Evolutionary conservation across 768 basidiomycete species (phyloP).

Genomic region (Naganishia onofrii): DNA sequence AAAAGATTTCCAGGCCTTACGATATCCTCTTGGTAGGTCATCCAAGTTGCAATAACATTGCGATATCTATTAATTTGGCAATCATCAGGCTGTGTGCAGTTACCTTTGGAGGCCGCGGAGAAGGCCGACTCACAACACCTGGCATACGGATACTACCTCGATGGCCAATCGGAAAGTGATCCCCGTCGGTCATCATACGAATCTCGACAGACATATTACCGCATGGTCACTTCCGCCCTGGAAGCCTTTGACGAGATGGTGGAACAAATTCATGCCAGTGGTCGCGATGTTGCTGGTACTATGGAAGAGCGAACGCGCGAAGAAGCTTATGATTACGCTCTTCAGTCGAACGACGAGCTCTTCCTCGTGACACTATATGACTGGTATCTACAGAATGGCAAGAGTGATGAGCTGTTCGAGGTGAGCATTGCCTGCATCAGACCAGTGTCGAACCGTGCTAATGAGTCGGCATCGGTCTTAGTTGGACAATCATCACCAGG

Average conservation of each 20-base stretch:
- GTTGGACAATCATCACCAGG: conserved; percentile 65
- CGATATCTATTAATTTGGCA: neutral
- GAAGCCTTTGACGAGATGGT: conserved; percentile 66
- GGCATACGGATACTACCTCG: conserved; percentile 44
- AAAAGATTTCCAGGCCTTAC: conserved; percentile 81
- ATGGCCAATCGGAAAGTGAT: conserved; percentile 58
- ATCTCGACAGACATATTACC: conserved; percentile 70
- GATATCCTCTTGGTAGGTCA: conserved; percentile 75
- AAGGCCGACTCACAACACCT: conserved; percentile 61
- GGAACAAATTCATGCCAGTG: conserved; percentile 8
- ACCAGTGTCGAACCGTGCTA: no score
- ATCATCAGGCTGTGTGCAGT: conserved; percentile 69
- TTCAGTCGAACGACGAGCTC: conserved; percentile 79
- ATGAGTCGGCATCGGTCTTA: conserved; percentile 52
- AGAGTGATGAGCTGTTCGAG: conserved; percentile 86
- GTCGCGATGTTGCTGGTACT: conserved; percentile 2
- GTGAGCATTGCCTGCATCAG: conserved; percentile 56
- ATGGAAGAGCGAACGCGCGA: conserved; percentile 60
- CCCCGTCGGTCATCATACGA: conserved; percentile 62
- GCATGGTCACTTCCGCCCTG: conserved; percentile 76
- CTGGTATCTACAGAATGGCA: conserved; percentile 76
- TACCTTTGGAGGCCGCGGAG: conserved; percentile 79
- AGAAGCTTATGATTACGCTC: conserved; percentile 81
- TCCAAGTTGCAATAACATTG: neutral
- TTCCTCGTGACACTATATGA: conserved; percentile 94